phyloP scores from a whole-genome alignment of 257 asterid species.

The Solanum arcanum region DNA sequence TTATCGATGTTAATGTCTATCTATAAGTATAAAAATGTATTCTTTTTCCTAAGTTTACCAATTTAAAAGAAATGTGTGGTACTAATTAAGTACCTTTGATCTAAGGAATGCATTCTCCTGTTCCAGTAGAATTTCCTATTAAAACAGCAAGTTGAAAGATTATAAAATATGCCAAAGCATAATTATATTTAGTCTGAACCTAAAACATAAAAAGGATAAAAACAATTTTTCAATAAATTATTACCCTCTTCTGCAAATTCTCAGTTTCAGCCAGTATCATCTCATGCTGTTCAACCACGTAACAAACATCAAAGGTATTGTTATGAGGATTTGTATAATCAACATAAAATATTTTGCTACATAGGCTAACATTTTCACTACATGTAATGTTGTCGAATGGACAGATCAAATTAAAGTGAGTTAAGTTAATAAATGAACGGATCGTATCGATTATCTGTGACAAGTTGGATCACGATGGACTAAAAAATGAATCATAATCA shows the following conservation, averaged over 20 bases:
- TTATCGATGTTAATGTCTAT: neutral
- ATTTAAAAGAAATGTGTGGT: neutral
- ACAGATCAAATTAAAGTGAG: neutral
- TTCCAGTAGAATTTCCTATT: slow-evolving; percentile 57
- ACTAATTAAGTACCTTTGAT: slow-evolving; percentile 42
- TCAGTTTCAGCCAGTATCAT: slow-evolving; percentile 79
- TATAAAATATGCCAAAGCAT: neutral
- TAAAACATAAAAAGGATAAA: neutral
- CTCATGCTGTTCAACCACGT: slow-evolving; percentile 56
- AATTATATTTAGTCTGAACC: neutral
- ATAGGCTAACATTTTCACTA: neutral
- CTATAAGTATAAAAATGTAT: neutral
- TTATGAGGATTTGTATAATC: neutral
- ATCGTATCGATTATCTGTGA: neutral
- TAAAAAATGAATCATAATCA: neutral
- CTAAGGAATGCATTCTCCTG: slow-evolving; percentile 76
- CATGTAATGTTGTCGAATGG: neutral
- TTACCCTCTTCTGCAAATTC: slow-evolving; percentile 75
- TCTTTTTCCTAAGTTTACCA: neutral
- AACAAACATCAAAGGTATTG: neutral
- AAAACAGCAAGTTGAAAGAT: neutral
- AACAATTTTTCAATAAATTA: neutral
- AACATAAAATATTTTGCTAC: neutral
- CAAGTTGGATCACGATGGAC: neutral
- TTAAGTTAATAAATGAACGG: neutral